phyloP scores from a whole-genome alignment of 805 yeast genomes.

The Starmerella bombi region DNA sequence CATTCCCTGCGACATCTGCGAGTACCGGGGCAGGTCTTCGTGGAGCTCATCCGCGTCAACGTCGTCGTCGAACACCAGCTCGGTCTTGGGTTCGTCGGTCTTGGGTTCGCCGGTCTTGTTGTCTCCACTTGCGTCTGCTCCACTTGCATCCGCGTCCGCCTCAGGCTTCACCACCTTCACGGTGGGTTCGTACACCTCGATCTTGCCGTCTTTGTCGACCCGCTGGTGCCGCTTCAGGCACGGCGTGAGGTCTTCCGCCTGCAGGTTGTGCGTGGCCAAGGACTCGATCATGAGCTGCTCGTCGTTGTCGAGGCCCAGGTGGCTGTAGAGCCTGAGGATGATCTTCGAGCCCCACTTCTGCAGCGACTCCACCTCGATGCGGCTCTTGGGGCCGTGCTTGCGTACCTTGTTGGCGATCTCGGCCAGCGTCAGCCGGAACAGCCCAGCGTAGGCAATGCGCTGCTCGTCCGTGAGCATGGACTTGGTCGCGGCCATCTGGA shows the following conservation, averaged over 20 bases:
- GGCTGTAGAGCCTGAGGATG: constrained; percentile 60
- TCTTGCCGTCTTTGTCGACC: constrained; percentile 8
- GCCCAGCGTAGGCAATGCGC: constrained; percentile 82
- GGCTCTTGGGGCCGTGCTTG: constrained; percentile 29
- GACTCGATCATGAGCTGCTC: constrained; percentile 82
- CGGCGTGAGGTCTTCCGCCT: constrained; percentile 53
- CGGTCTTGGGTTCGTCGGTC: neutral
- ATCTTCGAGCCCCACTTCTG: constrained; percentile 74
- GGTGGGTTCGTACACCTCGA: constrained; percentile 4
- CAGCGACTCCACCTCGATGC: constrained; percentile 53
- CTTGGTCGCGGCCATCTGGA: constrained; percentile 67
- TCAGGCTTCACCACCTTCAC: neutral
- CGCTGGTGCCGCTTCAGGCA: constrained; percentile 33
- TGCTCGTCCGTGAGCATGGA: constrained; percentile 70
- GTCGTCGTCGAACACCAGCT: neutral
- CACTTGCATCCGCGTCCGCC: neutral
- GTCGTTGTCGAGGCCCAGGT: constrained; percentile 60
- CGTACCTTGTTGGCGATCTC: constrained; percentile 66
- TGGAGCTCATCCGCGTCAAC: constrained; percentile 10
- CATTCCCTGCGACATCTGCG: constrained; percentile 18
- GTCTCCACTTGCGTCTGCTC: neutral
- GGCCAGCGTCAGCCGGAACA: constrained; percentile 59
- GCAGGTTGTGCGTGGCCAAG: constrained; percentile 70
- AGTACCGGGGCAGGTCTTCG: constrained; percentile 7
- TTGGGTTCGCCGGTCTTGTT: neutral